These are phyloP conservation scores for Myriosclerotinia duriaeana DNA, from an alignment of 2,329 filamentous ascomycete genomes.

Conservation along the genomic window DNA sequence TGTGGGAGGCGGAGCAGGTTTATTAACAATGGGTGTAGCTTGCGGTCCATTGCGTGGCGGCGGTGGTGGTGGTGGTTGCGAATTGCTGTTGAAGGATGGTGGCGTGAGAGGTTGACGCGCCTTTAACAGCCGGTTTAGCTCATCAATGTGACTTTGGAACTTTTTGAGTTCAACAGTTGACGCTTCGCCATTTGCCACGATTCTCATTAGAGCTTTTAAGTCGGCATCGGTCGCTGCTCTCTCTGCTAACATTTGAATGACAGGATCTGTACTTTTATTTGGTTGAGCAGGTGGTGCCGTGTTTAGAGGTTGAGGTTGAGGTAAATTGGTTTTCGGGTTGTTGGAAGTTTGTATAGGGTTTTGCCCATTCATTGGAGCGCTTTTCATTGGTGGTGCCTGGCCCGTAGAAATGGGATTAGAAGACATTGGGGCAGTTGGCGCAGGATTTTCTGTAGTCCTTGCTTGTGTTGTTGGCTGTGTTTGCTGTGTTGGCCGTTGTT, in stretches of 20 bases:
- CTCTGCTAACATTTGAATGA: constrained; percentile 77
- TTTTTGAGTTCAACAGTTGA: constrained; percentile 68
- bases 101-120: constrained; percentile 54
- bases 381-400: neutral
- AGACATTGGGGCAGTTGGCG: neutral
- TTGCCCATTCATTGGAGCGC: constrained; percentile 7
- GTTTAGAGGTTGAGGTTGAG: constrained; percentile 12
- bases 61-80: constrained; percentile 28
- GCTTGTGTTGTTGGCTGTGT: constrained; percentile 25
- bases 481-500: constrained; percentile 38
- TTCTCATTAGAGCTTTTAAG: constrained; percentile 77
- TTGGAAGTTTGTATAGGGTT: neutral
- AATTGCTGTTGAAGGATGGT: constrained; percentile 30
- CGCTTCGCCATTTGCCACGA: constrained; percentile 74
- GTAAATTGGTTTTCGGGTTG: constrained; percentile 13
- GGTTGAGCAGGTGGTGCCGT: constrained; percentile 26
- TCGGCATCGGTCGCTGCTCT: constrained; percentile 71
- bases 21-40: constrained; percentile 23
- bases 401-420: neutral
- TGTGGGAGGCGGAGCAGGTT: constrained; percentile 32
- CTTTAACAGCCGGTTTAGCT: constrained; percentile 67
- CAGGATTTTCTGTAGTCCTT: constrained; percentile 27
- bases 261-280: constrained; percentile 61
- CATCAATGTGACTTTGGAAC: constrained; percentile 79
- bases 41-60: constrained; percentile 26